Base-by-base conservation (phyloP, 352 stramenopile species). In the Globisporangium solare region DNA sequence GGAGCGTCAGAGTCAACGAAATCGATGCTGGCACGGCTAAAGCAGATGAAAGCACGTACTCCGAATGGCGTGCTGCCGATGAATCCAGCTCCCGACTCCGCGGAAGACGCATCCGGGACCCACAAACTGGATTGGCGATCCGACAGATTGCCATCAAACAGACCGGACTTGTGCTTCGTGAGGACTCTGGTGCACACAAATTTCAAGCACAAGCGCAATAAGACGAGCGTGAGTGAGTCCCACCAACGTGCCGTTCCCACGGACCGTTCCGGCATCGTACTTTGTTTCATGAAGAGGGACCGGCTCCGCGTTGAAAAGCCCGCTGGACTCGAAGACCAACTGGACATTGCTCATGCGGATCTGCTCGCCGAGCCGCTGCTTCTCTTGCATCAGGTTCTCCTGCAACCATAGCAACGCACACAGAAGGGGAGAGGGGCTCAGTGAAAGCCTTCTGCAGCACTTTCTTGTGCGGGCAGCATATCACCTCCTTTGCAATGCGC, bases 261-360 rank as follows among this genome's bases (percentile, higher is more conserved):
- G 39, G 27, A 35, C 10, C 27, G 10, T 35, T 35, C 27, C 3
- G 27, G 27, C 7, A 35, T 35, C 67, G 39, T 39, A 89, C 79
- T 52, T 59, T 20, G 74, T 20, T 27, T 73, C 54, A 46, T 68
- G 54, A 27, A 86, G 45, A 8, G 66, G 64, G 2, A 85, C 32
- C 18, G 68, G 65, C 14, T 76, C 37, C n/a, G 71, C 62, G 35
- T 70, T 31, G 58, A 74, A 80, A 17, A 74, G 58, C 40, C 39
- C 47, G 17, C 57, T 57, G 39, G 70, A 74, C 10, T 68, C 67
- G 4, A 68, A 54, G 17, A 87, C 42, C 24, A 88, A 59, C 2
- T 63, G 66, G 27, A 79, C 52, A 47, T 83, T 73, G 10, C 54
- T 51, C 75, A 88, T 88, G 14, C 53, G 59, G 35, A 88, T 88